phyloP scores from a whole-genome alignment of 2,329 filamentous ascomycete genomes.

The Hypoxylon sp. region DNA sequence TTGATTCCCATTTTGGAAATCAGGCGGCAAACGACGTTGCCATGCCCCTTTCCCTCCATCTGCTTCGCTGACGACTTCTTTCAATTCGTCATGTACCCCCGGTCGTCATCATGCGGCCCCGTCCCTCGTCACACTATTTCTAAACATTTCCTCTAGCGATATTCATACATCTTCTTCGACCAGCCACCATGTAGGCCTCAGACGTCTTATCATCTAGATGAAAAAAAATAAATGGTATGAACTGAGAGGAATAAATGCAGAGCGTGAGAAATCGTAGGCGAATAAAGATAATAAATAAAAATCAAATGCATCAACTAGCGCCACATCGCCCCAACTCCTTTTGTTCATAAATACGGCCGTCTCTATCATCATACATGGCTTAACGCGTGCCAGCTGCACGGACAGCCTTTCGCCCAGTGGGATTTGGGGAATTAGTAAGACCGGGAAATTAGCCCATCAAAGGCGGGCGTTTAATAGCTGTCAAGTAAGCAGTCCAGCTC shows the following conservation, averaged over 20 bases:
- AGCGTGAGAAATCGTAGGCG: constrained; percentile 30
- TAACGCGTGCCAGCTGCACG: constrained; percentile 30
- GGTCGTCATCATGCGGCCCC: constrained; percentile 37
- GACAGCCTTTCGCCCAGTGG: constrained; percentile 18
- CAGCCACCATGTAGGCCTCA: constrained; percentile 30
- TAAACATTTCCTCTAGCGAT: constrained; percentile 41
- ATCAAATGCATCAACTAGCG: constrained; percentile 39
- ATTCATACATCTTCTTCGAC: constrained; percentile 38
- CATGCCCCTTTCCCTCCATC: constrained; percentile 14
- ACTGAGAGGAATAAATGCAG: constrained; percentile 36
- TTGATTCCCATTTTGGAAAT: constrained; percentile 33
- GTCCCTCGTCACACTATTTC: constrained; percentile 18
- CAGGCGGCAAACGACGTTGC: constrained; percentile 35
- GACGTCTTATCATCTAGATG: constrained; percentile 28
- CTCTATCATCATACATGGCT: constrained; percentile 46
- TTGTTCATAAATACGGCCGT: constrained; percentile 39
- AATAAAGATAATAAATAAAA: constrained; percentile 16
- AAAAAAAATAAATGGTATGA: constrained; percentile 26
- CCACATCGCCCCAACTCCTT: constrained; percentile 46
- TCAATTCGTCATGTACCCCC: constrained; percentile 27
- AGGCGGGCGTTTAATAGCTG: constrained; percentile 68
- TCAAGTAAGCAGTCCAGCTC: constrained; percentile 92
- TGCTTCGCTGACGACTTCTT: constrained; percentile 23
- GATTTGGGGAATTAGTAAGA: constrained; percentile 26
- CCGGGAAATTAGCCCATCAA: constrained; percentile 17